Base-by-base conservation (phyloP, 305 asterid genomes). In the Andrographis paniculata region DNA sequence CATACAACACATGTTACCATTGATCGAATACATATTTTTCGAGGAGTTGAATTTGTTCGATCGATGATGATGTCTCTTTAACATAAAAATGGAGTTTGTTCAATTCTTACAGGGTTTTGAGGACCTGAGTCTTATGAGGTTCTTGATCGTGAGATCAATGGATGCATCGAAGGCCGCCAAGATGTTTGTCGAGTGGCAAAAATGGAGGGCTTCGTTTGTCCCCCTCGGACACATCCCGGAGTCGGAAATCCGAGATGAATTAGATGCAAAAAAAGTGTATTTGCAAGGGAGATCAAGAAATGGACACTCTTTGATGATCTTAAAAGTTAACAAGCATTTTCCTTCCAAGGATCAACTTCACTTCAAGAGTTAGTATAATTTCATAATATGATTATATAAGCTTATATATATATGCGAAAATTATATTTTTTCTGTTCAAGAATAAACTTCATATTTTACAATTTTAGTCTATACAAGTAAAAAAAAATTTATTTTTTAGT, bases 61-160 rank as follows among this genome's bases (percentile, higher is more conserved):
- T 42, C 1, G 20, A n/a, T n/a, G n/a, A n/a, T n/a, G n/a, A n/a
- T n/a, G n/a, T n/a, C n/a, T n/a, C n/a, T n/a, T n/a, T 20, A 37
- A 13, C 3, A 40, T 1, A 17, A 22, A 23, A 39, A 11, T 27
- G 14, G 38, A 28, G n/a, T 28, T n/a, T 9, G 27, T 40, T 24
- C 12, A 14, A 13, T 17, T 1, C 31, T 50, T 64, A 62, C 69
- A 87, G 97, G 62, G 62, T 35, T 73, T 50, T 64, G 88, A 66
- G 43, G 94, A 81, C 14, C 55, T 65, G 14, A 81, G 79, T 17
- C 62, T 87, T 62, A 56, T 59, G 72, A 79, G 95, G 67, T 87
- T 81, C 87, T 75, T 87, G 95, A 74, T 79, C 31, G 97, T 95
- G 39, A 84, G 94, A 63, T 84, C 95, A 52, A 71, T 71, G 66